Percentiles rank a stretch among this genome's conserved stretches.
These are phyloP conservation scores for grape (Vitis vinifera) DNA, from an alignment of 164 flowering plant genomes.

Conservation along the genomic window ASM3070453v1 NC_081813.1:3518001-3518500, in stretches of 20 bases:
- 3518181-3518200: constrained; percentile 2
- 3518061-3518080: background rate
- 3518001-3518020: fast-evolving
- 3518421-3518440: background rate
- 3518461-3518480: too few species aligned
- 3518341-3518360: constrained; percentile 2
- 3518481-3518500: background rate
- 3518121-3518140: background rate
- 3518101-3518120: background rate
- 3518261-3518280: background rate
- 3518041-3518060: constrained; percentile 1
- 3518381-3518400: background rate
- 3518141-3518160: constrained; percentile 1
- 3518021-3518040: background rate
- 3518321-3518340: background rate
- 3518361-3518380: background rate
- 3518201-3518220: background rate
- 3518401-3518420: background rate
- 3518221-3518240: background rate
- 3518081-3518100: background rate
- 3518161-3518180: background rate
- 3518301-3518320: too few species aligned
- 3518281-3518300: background rate
- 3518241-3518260: constrained; percentile 13
- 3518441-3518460: background rate